Percentiles rank a stretch among this genome's conserved stretches.
phyloP scores from a whole-genome alignment of 345 rosid species.

The Populus nigra region DNA sequence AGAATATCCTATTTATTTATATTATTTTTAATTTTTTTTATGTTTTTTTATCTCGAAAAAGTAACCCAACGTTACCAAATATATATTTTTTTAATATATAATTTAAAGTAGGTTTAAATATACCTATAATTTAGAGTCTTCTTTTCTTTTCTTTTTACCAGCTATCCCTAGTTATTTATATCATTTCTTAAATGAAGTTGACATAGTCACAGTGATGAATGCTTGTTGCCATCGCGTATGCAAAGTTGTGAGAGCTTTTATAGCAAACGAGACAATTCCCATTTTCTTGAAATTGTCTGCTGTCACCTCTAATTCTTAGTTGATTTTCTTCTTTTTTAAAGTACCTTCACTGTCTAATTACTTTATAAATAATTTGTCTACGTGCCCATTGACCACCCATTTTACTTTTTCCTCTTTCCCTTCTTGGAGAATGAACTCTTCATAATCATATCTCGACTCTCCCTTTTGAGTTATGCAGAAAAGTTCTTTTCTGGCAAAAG shows the following conservation, averaged over 20 bases:
- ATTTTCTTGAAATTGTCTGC: not conserved
- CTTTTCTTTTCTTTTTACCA: no score
- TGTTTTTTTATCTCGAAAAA: no score
- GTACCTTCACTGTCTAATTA: constrained; percentile 11
- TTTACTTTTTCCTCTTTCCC: not conserved
- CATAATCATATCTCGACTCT: not conserved
- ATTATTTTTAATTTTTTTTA: no score
- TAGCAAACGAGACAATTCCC: not conserved
- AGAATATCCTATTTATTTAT: no score
- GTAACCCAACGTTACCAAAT: no score
- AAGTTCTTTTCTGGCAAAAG: constrained; percentile 2
- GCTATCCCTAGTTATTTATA: not conserved
- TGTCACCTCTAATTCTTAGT: not conserved
- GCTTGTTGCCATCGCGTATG: not conserved
- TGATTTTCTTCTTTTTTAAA: constrained; percentile 3
- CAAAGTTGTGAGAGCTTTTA: not conserved
- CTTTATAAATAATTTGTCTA: constrained; percentile 13
- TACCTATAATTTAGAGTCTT: no score
- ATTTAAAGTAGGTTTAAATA: no score
- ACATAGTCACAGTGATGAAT: not conserved
- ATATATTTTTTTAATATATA: no score
- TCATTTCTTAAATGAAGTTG: not conserved
- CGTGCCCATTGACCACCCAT: constrained; percentile 26
- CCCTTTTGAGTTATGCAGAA: constrained; percentile 8
- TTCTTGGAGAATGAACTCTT: not conserved